These are phyloP conservation scores for Rhodotorula kratochvilovae DNA, from an alignment of 768 basidiomycete species.

Conservation along the genomic window DNA sequence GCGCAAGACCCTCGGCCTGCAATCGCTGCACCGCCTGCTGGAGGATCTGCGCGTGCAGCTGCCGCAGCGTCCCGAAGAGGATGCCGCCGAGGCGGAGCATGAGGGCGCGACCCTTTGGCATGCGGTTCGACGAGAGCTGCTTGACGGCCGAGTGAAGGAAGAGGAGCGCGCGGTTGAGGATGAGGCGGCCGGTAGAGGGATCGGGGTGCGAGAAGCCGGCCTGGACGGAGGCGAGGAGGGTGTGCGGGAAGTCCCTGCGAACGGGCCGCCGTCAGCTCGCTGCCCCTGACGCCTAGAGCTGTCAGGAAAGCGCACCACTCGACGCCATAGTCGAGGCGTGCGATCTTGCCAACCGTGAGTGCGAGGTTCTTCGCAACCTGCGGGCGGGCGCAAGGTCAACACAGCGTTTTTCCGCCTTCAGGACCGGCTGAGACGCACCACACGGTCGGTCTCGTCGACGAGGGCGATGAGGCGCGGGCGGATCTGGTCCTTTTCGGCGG, in stretches of 20 bases:
- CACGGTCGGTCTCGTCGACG: conserved; percentile 71
- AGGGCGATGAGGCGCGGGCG: conserved; percentile 63
- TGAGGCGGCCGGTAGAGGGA: conserved; percentile 46
- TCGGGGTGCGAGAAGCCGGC: conserved; percentile 50
- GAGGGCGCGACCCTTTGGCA: conserved; percentile 31
- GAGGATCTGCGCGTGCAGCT: conserved; percentile 61
- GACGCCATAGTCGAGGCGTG: conserved; percentile 68
- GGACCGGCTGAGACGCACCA: conserved; percentile 51
- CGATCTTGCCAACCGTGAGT: conserved; percentile 68
- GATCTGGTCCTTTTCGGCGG: conserved; percentile 64
- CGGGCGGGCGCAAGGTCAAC: neutral
- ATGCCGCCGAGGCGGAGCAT: conserved; percentile 51
- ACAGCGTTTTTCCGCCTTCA: neutral
- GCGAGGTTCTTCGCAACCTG: conserved; percentile 78
- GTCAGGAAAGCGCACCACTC: conserved; percentile 55
- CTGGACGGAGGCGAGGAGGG: conserved; percentile 59
- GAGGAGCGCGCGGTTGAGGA: conserved; percentile 38
- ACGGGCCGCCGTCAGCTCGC: conserved; percentile 5
- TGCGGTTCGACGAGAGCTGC: conserved; percentile 40
- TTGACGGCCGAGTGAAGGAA: conserved; percentile 37
- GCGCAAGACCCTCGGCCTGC: conserved; percentile 18
- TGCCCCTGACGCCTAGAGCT: too few relatives aligned
- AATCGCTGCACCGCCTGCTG: conserved; percentile 49
- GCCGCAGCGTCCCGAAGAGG: conserved; percentile 57
- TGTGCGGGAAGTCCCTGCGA: conserved; percentile 59